phyloP scores from a whole-genome alignment of 2,329 filamentous ascomycete genomes.

The Leptoxyphium fumago region DNA sequence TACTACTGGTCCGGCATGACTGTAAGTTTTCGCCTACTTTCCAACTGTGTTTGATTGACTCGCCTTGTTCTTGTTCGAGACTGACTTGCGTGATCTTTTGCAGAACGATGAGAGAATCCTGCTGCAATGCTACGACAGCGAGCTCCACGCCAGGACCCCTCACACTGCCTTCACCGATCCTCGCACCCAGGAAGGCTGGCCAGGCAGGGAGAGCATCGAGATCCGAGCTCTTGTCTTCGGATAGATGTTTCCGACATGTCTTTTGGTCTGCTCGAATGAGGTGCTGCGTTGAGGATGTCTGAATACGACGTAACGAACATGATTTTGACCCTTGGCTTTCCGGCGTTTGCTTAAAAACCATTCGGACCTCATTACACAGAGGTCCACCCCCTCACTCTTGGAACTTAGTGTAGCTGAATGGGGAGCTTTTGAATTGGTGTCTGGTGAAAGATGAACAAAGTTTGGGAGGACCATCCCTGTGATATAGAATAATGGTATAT shows the following conservation, averaged over 20 bases:
- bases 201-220: constrained; percentile 72
- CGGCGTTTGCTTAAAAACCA: no score
- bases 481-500: no score
- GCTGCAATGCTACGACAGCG: constrained; percentile 34
- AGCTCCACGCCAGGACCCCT: constrained; percentile 32
- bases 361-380: no score
- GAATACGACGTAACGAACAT: no score
- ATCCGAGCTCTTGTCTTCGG: constrained; percentile 70
- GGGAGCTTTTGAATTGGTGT: no score
- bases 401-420: no score
- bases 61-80: not conserved
- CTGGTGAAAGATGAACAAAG: no score
- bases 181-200: constrained; percentile 48
- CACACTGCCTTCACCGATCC: constrained; percentile 73
- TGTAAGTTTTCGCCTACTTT: constrained; percentile 20
- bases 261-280: no score
- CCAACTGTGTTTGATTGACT: constrained; percentile 6
- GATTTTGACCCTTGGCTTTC: no score
- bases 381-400: no score
- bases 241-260: constrained; percentile 1
- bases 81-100: not conserved
- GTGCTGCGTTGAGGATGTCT: no score
- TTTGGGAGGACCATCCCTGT: no score
- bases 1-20: constrained; percentile 70
- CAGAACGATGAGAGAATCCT: constrained; percentile 37